Conservation (phyloP, 345 rosid species). For the Eucalyptus sp. region DNA sequence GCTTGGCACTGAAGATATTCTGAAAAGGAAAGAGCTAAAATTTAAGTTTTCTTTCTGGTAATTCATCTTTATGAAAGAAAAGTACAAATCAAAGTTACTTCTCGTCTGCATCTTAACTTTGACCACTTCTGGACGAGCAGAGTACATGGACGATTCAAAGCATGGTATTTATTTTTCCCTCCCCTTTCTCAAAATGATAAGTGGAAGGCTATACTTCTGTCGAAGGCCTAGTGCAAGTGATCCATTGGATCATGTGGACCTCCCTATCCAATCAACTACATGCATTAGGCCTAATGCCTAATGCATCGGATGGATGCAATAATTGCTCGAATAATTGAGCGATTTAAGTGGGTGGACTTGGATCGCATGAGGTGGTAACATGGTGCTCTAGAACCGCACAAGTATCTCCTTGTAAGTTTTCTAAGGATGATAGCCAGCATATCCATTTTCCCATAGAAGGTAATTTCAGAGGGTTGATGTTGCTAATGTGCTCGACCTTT, state of each 20-base stretch:
- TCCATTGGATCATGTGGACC: background rate
- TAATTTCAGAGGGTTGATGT: background rate
- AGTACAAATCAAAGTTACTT: background rate
- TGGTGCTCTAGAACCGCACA: background rate
- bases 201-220: background rate
- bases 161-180: background rate
- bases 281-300: background rate
- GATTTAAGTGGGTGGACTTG: background rate
- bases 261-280: background rate
- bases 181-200: too few relatives aligned
- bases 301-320: background rate
- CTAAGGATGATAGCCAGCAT: background rate
- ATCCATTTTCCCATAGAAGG: background rate
- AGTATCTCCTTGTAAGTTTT: background rate
- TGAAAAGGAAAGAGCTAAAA: background rate
- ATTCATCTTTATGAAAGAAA: background rate
- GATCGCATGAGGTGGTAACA: background rate
- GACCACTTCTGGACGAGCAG: background rate
- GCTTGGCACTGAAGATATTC: background rate
- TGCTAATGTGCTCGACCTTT: background rate
- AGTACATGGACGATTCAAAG: background rate
- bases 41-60: background rate
- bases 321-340: background rate
- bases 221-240: background rate
- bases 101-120: background rate